Evolutionary conservation across 2,329 filamentous ascomycete species (phyloP), one percentile per base, ranked within the genome.

Genomic region (Zymoseptoria ardabiliae): DNA sequence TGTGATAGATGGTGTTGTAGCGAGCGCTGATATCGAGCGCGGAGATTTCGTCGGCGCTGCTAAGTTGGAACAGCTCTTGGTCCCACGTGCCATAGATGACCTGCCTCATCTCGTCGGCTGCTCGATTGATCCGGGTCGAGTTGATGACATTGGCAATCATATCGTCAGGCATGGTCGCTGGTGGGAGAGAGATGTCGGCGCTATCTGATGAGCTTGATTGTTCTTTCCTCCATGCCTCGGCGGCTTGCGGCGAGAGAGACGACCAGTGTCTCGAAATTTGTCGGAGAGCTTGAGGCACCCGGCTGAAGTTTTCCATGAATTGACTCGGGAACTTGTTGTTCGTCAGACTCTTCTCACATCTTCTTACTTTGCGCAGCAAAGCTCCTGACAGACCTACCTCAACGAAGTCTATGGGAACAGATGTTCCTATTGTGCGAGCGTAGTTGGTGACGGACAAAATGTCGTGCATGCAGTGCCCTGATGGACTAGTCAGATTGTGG

Each of bases 281-380:
- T 41, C 56, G 57, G 13, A 61, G 35, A n/a, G 59, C 55, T 2
- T 22, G 45, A 4, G 59, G 55, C 19, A 53, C 49, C 17, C 53
- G 57, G 3, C 54, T 48, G 9, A 48, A 63, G 20, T 59, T 53
- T 25, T 63, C 61, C 59, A 63, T 61, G 55, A 63, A 21, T 20
- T 63, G 59, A 19, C 53, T 57, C 1, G 59, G 57, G 25, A 52
- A 52, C 22, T 61, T 59, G 3, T 54, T 4, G 41, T 25, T 25
- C 8, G 23, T 25, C 23, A 25, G 23, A 25, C 23, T 1, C 23
- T 25, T 25, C 23, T 25, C 50, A 63, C 20, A 61, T 59, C 4
- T 45, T 3, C 2, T 58, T 57, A 49, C 25, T 56, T 13, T 25
- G 23, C 23, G 8, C 23, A 25, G 23, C 23, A 25, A 25, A 25